These are phyloP conservation scores for Cynanchum wilfordii DNA, from an alignment of 257 asterid species.

Conservation along the genomic window DNA sequence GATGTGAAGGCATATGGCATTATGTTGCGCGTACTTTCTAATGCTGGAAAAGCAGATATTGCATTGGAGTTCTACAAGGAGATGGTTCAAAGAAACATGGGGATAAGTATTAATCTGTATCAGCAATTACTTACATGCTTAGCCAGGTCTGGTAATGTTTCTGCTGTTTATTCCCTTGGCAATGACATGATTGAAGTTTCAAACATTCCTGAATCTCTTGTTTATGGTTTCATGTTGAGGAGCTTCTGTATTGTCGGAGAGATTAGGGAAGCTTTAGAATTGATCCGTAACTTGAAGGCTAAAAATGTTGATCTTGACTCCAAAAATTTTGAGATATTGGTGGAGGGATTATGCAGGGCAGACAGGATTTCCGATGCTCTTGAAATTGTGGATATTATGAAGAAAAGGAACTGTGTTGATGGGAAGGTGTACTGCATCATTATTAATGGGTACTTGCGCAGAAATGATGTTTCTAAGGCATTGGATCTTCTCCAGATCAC, in stretches of 20 bases:
- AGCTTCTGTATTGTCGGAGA: conserved; percentile 67
- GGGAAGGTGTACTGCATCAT: conserved; percentile 43
- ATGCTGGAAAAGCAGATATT: conserved; percentile 47
- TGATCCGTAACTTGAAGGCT: conserved; percentile 57
- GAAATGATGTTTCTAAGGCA: conserved; percentile 51
- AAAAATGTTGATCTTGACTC: conserved; percentile 42
- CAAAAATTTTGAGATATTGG: conserved; percentile 44
- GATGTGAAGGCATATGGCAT: conserved; percentile 46
- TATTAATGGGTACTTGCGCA: conserved; percentile 47
- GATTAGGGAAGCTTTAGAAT: conserved; percentile 66
- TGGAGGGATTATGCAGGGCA: conserved; percentile 69
- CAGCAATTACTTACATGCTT: conserved; percentile 51
- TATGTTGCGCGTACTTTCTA: conserved; percentile 56
- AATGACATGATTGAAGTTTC: conserved; percentile 47
- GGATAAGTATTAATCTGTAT: conserved; percentile 35
- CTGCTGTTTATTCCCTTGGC: conserved; percentile 39
- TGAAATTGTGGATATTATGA: conserved; percentile 75
- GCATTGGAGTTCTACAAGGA: conserved; percentile 80
- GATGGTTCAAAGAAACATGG: conserved; percentile 45
- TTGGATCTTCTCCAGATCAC: conserved; percentile 45
- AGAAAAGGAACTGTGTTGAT: conserved; percentile 41
- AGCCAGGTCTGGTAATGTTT: conserved; percentile 50
- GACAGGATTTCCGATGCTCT: conserved; percentile 62
- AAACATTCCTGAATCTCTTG: conserved; percentile 38
- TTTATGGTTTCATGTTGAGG: conserved; percentile 49